These are phyloP conservation scores for Fusarium palustre DNA, from an alignment of 2,329 filamentous ascomycete species.

Conservation along the genomic window DNA sequence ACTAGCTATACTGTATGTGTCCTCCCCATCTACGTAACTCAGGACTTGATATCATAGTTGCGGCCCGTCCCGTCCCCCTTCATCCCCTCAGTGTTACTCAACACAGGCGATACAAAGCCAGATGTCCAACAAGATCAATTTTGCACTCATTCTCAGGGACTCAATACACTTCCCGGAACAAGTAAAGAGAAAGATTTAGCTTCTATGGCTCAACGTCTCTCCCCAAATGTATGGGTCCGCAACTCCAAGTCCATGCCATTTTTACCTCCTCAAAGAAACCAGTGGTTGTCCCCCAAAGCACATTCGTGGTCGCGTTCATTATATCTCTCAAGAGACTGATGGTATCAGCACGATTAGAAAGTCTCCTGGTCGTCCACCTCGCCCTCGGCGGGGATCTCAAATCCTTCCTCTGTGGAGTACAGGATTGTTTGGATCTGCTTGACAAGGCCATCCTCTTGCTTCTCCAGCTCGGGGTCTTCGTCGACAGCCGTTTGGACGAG, in stretches of 20 bases:
- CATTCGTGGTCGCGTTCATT: constrained; percentile 48
- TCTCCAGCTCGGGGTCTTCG: constrained; percentile 90
- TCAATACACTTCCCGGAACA: constrained; percentile 32
- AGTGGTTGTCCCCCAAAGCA: constrained; percentile 28
- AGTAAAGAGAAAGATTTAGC: constrained; percentile 41
- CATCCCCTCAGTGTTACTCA: not conserved
- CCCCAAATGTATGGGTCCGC: constrained; percentile 42
- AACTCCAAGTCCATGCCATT: constrained; percentile 45
- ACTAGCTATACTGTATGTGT: not conserved
- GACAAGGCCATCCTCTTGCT: constrained; percentile 90
- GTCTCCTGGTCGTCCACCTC: constrained; percentile 86
- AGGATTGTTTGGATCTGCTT: constrained; percentile 97
- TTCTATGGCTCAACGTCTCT: constrained; percentile 42
- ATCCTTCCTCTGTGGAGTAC: constrained; percentile 94
- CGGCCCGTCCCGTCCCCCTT: constrained; percentile 29
- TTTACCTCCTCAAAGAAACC: constrained; percentile 38
- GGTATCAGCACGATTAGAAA: constrained; percentile 62
- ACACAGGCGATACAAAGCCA: constrained; percentile 1
- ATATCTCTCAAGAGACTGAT: constrained; percentile 28
- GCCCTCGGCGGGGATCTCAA: constrained; percentile 87
- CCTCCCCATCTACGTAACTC: not conserved
- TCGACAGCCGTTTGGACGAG: constrained; percentile 94
- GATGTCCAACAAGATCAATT: constrained; percentile 39
- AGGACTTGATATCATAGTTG: constrained; percentile 12
- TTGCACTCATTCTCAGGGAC: constrained; percentile 26